Conservation (phyloP, 2,329 filamentous ascomycete species). For the Pseudogymnoascus sp. region DNA sequence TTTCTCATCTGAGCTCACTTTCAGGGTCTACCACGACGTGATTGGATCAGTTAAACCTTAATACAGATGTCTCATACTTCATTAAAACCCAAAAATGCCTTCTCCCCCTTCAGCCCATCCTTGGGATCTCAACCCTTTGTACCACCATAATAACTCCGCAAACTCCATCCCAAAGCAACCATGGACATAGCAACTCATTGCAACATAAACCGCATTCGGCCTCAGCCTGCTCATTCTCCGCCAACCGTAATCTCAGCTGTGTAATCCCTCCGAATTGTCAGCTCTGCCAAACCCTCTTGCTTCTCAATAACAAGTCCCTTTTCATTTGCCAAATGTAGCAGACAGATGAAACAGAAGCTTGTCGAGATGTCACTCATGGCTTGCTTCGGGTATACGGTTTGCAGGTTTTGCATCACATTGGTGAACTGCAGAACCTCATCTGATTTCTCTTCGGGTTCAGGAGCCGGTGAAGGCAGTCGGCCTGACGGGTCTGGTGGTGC, state of each 20-base stretch:
- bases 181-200: conserved; percentile 1
- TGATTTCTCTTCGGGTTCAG: conserved; percentile 37
- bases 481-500: conserved; percentile 21
- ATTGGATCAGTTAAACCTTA: conserved; percentile 4
- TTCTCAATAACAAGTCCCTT: conserved; percentile 60
- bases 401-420: conserved; percentile 80
- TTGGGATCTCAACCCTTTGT: background rate
- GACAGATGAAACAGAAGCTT: conserved; percentile 81
- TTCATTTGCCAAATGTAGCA: conserved; percentile 69
- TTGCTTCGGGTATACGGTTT: conserved; percentile 76
- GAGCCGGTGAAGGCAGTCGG: conserved; percentile 31
- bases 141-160: background rate
- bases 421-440: conserved; percentile 70
- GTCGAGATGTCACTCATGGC: conserved; percentile 93
- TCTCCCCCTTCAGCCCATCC: background rate
- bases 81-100: background rate
- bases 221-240: conserved; percentile 11
- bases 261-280: conserved; percentile 56
- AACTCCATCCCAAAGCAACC: conserved; percentile 1
- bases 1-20: background rate
- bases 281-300: conserved; percentile 45
- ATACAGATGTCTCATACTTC: conserved; percentile 5
- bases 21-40: background rate
- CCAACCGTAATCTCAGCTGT: conserved; percentile 47
- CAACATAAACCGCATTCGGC: background rate